phyloP scores from a whole-genome alignment of 345 rosid species.

The Arabis alpina region DNA sequence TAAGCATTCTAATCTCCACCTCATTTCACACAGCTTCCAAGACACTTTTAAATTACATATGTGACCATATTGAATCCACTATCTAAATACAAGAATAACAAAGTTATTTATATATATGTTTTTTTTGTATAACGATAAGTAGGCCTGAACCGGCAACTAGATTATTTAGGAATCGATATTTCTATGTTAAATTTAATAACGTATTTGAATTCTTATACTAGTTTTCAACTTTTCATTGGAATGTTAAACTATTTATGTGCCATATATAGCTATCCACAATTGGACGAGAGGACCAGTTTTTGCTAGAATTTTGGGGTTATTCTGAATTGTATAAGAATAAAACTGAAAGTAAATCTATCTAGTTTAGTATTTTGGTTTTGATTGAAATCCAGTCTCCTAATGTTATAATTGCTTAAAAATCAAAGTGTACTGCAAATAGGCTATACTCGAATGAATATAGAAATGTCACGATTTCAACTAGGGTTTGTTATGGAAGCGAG shows the following conservation, averaged over 20 bases:
- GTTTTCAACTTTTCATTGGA: neutral
- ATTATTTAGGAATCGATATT: neutral
- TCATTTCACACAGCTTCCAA: conserved; percentile 33
- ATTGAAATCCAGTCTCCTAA: neutral
- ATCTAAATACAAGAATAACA: neutral
- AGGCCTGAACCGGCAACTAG: neutral
- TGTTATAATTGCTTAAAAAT: too few species aligned
- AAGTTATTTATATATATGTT: neutral
- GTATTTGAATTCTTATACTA: neutral
- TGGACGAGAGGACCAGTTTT: neutral
- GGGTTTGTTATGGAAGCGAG: too few species aligned
- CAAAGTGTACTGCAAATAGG: too few species aligned
- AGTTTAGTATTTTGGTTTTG: too few species aligned
- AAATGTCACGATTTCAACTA: too few species aligned
- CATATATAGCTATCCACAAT: neutral
- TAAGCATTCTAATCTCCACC: conserved; percentile 40
- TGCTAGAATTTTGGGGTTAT: neutral
- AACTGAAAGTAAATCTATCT: too few species aligned
- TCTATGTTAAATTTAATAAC: neutral
- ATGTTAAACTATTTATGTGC: neutral
- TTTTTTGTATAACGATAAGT: neutral
- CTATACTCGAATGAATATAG: too few species aligned
- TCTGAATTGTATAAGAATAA: neutral
- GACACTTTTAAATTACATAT: conserved; percentile 31
- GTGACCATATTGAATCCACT: conserved; percentile 16